Percentiles rank a stretch among this genome's conserved stretches.
phyloP scores from a whole-genome alignment of 345 rosid species.

The Kandelia obovata region DNA sequence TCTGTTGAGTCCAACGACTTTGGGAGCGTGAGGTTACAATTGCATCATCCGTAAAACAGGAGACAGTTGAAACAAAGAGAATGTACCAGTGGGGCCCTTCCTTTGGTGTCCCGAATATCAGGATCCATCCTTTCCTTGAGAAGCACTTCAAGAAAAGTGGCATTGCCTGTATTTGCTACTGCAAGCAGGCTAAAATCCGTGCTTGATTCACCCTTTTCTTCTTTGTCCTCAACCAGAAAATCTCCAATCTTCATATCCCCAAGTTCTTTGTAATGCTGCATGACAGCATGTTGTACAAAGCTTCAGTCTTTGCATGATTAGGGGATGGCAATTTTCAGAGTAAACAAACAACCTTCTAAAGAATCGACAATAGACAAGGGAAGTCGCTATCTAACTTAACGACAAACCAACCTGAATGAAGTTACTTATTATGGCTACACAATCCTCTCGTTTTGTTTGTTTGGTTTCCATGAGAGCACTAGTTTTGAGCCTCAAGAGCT shows the following conservation, averaged over 20 bases:
- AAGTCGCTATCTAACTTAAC: background rate
- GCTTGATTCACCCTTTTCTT: constrained; percentile 43
- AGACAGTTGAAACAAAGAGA: background rate
- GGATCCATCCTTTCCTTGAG: constrained; percentile 78
- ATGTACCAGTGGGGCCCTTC: constrained; percentile 74
- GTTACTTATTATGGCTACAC: constrained; percentile 61
- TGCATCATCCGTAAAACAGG: too few relatives aligned
- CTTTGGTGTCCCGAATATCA: constrained; percentile 58
- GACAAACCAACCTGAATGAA: constrained; percentile 51
- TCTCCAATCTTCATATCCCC: constrained; percentile 52
- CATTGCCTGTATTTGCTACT: constrained; percentile 59
- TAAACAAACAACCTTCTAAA: background rate
- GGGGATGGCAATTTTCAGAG: background rate
- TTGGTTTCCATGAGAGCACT: constrained; percentile 57
- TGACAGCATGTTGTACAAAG: background rate
- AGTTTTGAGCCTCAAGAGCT: constrained; percentile 71
- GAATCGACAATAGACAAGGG: background rate
- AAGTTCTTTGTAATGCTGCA: constrained; percentile 60
- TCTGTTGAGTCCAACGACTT: background rate
- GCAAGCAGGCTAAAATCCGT: constrained; percentile 50
- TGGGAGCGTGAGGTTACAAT: too few relatives aligned
- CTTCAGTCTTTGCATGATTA: too few relatives aligned
- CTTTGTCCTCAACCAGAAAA: constrained; percentile 33
- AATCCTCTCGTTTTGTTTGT: constrained; percentile 64
- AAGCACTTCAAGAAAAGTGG: constrained; percentile 78